Conservation (phyloP, 148 eudicot species). For the Chenopodium formosanum region DNA sequence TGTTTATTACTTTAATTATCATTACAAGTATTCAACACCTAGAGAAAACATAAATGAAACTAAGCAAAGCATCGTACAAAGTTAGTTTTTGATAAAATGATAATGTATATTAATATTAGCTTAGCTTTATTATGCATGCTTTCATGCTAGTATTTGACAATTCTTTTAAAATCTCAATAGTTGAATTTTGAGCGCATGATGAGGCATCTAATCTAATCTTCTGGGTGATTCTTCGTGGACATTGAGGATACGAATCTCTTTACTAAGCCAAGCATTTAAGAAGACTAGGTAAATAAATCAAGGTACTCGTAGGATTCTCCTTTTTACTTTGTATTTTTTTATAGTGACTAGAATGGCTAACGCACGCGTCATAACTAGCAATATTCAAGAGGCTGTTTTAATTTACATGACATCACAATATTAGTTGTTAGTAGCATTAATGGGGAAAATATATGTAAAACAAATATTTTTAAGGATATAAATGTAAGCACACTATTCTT, state of each 20-base stretch:
- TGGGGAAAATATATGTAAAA: no score
- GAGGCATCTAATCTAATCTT: slow-evolving; percentile 6
- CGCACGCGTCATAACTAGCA: no score
- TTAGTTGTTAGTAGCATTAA: no score
- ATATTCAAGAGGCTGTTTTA: no score
- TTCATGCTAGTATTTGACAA: background rate
- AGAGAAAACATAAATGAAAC: background rate
- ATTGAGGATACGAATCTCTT: slow-evolving; percentile 5
- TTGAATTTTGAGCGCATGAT: background rate
- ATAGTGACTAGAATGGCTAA: no score
- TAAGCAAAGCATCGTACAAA: background rate
- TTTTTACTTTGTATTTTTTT: no score
- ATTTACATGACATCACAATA: no score
- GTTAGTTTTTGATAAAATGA: slow-evolving; percentile 17
- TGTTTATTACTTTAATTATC: background rate
- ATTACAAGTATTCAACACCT: background rate
- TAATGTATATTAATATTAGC: slow-evolving; percentile 13
- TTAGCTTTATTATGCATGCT: background rate
- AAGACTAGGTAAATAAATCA: no score
- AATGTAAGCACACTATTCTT: no score
- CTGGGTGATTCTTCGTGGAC: slow-evolving; percentile 11
- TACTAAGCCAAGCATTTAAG: background rate
- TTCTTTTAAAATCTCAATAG: background rate
- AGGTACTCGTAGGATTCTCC: no score
- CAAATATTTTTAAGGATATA: no score